Conservation (phyloP, 2,329 filamentous ascomycete genomes). For the Verticillium longisporum region DNA sequence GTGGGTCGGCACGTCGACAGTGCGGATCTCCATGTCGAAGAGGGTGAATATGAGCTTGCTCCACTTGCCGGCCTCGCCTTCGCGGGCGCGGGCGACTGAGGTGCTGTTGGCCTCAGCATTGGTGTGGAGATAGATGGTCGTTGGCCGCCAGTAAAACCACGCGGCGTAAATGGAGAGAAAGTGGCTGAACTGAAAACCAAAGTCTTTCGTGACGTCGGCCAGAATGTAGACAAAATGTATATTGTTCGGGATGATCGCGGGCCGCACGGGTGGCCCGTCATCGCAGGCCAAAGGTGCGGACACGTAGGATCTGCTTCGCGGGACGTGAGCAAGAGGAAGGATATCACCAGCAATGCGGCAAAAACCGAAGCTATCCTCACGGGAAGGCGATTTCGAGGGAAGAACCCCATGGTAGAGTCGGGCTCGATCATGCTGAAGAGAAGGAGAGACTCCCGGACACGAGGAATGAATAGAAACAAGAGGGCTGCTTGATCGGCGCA, state of each 20-base stretch:
- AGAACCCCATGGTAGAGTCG: not conserved
- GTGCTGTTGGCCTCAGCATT: constrained; percentile 13
- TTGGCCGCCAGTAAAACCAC: constrained; percentile 13
- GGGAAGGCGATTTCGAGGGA: not conserved
- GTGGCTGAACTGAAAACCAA: constrained; percentile 17
- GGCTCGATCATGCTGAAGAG: not conserved
- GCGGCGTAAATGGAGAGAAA: constrained; percentile 17
- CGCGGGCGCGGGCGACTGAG: constrained; percentile 6
- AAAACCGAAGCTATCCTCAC: not conserved
- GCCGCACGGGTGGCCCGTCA: not conserved
- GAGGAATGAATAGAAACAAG: no score
- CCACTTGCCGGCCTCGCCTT: constrained; percentile 14
- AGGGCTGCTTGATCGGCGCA: no score
- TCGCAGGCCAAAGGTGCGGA: not conserved
- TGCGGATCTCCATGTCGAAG: constrained; percentile 12
- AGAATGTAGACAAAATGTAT: constrained; percentile 17
- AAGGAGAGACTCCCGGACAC: no score
- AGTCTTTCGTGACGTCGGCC: constrained; percentile 8
- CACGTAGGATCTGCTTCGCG: not conserved
- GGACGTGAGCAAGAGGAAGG: not conserved
- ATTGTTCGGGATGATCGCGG: constrained; percentile 15
- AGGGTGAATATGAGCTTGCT: constrained; percentile 14
- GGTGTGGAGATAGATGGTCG: constrained; percentile 18
- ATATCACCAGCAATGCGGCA: not conserved
- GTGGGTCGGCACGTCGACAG: not conserved